Evolutionary conservation across 2,329 filamentous ascomycete species (phyloP), one percentile per base, ranked within the genome.

Genomic region (Aspergillus chevalieri): DNA sequence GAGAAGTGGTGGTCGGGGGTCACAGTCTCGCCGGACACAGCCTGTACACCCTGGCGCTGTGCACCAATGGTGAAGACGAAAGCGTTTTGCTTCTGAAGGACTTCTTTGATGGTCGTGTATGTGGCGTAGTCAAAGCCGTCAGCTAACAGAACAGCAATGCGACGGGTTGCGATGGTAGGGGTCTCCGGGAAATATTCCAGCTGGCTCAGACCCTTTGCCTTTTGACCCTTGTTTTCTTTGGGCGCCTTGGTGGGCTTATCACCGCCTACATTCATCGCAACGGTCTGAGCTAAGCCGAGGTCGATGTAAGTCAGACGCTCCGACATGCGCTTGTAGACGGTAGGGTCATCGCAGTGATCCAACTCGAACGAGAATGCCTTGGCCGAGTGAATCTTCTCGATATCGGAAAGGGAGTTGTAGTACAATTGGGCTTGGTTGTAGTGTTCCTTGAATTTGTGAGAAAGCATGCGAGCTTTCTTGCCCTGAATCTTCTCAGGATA

Each of bases 1-100:
- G 91, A 85, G 45, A 92, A 81, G 63, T 91, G 86, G 63, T 93
- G 87, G 57, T 90, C 85, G 0, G 89, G 84, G 21, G 79, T 69
- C 0, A 87, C 70, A 44, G 77, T 77, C 54, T 80, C 75, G 52
- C 80, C 79, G 6, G 80, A 80, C 0, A 77, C 79, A 6, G 85
- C 79, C 47, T 75, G 83, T 51, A 92, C 81, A 28, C 82, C 76
- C 36, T 81, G 82, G 6, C 88, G 80, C 17, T 82, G 80, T 0
- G 85, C 76, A 1, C 77, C 86, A 45, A 94, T 86, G n/a, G 87
- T 83, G 57, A 89, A 82, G 0, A 86, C 83, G 1, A 88, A 71
- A 1, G 87, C 87, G 2, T 78, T 72, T 1, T 80, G 80, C 0
- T 81, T 79, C 5, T 75, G 77, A 3, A 90, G 65, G 0, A 83